Base-by-base conservation (phyloP, 164 flowering plant genomes). In the Hamamelis virginiana region DNA sequence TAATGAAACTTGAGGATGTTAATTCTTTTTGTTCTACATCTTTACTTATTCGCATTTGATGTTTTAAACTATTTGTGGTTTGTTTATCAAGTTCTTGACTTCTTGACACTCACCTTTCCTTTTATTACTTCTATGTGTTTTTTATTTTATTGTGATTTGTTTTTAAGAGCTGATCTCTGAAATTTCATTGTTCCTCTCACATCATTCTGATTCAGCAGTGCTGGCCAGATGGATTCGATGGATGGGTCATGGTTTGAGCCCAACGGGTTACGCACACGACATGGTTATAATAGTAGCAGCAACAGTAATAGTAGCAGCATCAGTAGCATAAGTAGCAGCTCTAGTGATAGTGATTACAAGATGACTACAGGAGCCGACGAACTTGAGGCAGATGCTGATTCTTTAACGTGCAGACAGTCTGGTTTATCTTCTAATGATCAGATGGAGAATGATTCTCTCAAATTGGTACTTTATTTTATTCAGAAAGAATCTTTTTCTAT, bases 351-450 rank as follows among this genome's bases (percentile, higher is more conserved):
- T 81, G 98, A 89, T 78, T 72, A 65, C 77, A 84, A 75, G 74
- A 80, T 80, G 79, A 74, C 70, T 14, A 61, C 75, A 25, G 82
- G 81, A 75, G 58, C 75, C 68, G 87, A 92, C 64, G 99, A 96
- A 69, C 88, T 93, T 64, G 98, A 96, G 46, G 95, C 97, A 63
- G 99, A 96, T 87, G 98, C 99, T 74, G 98, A 96, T 83, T 95
- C 99, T 55, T 75, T 92, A 61, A 69, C 87, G 25, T 85, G 91
- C 60, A 85, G 87, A 74, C 91, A 84, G 78, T 84, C 93, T 78
- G 92, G 89, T 67, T 72, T 92, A 72, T 85, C 94, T 67, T 84
- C 91, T 59, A 76, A 74, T 68, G 91, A 85, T 69, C 93, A 85
- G 64, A 68, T 83, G 74, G 86, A 78, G 28, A 83, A 67, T 74